Conservation (phyloP, 2,329 filamentous ascomycete genomes). For the Metarhizium anisopliae region DNA sequence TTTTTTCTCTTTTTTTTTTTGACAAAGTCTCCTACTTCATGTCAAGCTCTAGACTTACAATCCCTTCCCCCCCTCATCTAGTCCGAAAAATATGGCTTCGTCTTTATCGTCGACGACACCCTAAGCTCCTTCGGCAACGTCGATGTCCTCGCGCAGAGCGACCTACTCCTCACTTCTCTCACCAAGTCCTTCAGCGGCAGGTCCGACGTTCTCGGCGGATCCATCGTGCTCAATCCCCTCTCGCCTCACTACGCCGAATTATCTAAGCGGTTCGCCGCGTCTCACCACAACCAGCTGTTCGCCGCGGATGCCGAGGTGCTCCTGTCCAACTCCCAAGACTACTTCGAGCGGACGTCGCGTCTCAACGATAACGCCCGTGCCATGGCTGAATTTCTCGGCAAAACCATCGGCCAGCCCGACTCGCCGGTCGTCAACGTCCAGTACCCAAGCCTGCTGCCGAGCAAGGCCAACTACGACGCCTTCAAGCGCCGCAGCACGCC, state of each 20-base stretch:
- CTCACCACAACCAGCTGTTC: constrained; percentile 36
- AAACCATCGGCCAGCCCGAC: constrained; percentile 13
- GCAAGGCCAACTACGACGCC: constrained; percentile 22
- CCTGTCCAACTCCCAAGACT: constrained; percentile 34
- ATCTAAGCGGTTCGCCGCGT: constrained; percentile 15
- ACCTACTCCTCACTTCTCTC: constrained; percentile 42
- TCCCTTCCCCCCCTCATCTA: constrained; percentile 5
- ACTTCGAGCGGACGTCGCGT: constrained; percentile 26
- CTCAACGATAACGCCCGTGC: constrained; percentile 35
- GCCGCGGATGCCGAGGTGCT: constrained; percentile 35
- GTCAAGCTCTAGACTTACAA: neutral
- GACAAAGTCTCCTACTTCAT: neutral
- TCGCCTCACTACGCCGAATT: constrained; percentile 31
- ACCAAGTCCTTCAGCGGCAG: constrained; percentile 53
- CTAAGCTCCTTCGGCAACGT: constrained; percentile 38
- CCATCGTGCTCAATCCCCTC: constrained; percentile 37
- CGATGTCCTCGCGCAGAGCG: constrained; percentile 38
- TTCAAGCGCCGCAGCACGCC: constrained; percentile 27
- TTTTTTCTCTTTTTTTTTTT: no score
- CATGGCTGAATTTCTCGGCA: constrained; percentile 30
- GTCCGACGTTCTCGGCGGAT: constrained; percentile 46
- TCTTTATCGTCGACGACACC: constrained; percentile 40
- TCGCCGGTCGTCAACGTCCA: constrained; percentile 30
- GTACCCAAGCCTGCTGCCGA: constrained; percentile 32
- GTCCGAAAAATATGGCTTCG: constrained; percentile 34